Evolutionary conservation across 352 stramenopile species (phyloP), one percentile per base, ranked within the genome.

Genomic region (Aphanomyces invadans): DNA sequence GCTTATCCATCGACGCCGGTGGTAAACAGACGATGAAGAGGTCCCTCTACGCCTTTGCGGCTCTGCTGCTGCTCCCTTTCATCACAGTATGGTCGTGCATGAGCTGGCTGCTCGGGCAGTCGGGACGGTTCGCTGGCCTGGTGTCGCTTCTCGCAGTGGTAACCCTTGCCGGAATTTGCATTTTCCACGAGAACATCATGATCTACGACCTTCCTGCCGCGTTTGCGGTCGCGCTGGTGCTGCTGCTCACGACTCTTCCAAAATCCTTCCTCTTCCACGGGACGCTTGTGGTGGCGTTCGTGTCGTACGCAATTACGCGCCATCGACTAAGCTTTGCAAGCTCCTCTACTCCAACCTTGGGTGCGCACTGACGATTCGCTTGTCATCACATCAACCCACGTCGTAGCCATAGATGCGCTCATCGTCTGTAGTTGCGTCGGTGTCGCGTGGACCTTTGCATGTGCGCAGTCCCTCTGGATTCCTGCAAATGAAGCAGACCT

Each of bases 401-500:
- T n/a, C n/a, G n/a, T n/a, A n/a, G n/a, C n/a, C n/a, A n/a, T n/a
- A 57, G 49, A 36, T 57, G 29, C 25, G 25, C 19, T 57, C 5
- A 67, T 59, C 10, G 70, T 74, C 19, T 56, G 83, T 36, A 73
- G 74, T 33, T 42, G 60, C 31, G 60, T 71, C 23, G 64, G 79
- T 0, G 38, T 80, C n/a, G 69, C 77, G 11, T 90, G 88, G 70
- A 73, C 71, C 46, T 76, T 83, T 48, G 36, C 78, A 12, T 77
- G 78, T 26, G 66, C 70, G 26, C 75, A 64, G 33, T 64, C 69
- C 33, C 33, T 81, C n/a, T 94, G 85, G 85, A 74, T 68, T 59
- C 79, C 81, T 33, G 85, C 85, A 32, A 75, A 70, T 73, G 87
- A 86, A 15, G 77, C 76, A 19, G 42, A 36, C 26, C 67, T 89